Evolutionary conservation across 2,329 filamentous ascomycete genomes (phyloP), one percentile per base, ranked within the genome.

Genomic region (Colletotrichum sp.): DNA sequence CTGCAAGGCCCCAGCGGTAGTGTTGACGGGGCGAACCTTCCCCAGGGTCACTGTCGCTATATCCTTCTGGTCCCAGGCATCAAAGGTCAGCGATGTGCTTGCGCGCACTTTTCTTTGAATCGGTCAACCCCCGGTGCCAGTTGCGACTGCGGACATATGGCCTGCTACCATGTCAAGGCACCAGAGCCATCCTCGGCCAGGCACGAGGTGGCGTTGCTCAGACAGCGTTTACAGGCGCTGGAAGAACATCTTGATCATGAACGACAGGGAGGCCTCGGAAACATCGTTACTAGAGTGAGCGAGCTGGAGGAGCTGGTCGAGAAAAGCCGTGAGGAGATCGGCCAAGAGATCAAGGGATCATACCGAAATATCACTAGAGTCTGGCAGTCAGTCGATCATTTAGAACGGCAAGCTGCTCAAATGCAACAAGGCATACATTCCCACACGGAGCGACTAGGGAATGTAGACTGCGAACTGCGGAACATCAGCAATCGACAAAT

Each of bases 141-240:
- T 24, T 92, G 91, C 79, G 87, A 91, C 67, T 92, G 91, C 78
- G 91, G 91, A 7, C 91, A 92, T 80, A 86, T 91, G 69, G 89
- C 90, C 39, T 92, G 90, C 81, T 92, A 89, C 79, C 91, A 92
- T 79, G 84, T 89, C 74, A 85, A 86, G 77, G 86, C 86, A n/a
- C 83, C 86, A 32, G 87, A 90, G 70, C 81, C 83, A 14, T 83
- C 87, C 8, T 81, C 83, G 2, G 87, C 88, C 74, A 86, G 82
- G 74, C 84, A 83, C 24, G 90, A 91, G 77, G 79, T 91, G 28
- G 88, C 89, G 43, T 83, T 85, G 26, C 84, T 92, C 75, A 87
- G 84, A 77, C 86, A 86, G 69, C 89, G 86, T 66, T 84, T 89
- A 66, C 83, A 84, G 67, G 75, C 83, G 26, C 81, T 90, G 18